Conservation (phyloP, 371 early-diverging fungal species). For the Funneliformis caledonium region DNA sequence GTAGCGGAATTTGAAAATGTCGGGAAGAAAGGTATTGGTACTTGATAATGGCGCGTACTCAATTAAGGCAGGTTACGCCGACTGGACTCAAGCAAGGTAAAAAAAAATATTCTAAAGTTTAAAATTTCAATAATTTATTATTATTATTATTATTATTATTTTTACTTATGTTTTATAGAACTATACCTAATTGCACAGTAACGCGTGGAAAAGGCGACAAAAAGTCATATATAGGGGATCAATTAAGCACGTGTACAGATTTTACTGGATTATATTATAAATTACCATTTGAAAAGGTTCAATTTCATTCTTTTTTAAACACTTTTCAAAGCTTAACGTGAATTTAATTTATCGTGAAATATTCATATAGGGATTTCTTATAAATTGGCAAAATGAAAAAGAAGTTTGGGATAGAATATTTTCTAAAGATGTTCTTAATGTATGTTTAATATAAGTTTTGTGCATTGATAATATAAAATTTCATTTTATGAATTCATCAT, state of each 20-base stretch:
- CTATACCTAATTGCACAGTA: constrained; percentile 37
- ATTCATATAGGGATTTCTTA: constrained; percentile 66
- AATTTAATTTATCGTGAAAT: not conserved
- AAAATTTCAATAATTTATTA: not conserved
- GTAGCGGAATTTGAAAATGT: not conserved
- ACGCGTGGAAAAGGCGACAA: constrained; percentile 38
- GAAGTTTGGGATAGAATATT: constrained; percentile 81
- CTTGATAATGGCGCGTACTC: constrained; percentile 37
- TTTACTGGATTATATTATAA: constrained; percentile 78
- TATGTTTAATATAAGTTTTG: constrained; percentile 55
- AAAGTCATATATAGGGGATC: constrained; percentile 66
- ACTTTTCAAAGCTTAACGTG: not conserved
- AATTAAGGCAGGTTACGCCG: constrained; percentile 38
- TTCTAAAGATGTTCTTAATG: constrained; percentile 60
- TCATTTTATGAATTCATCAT: constrained; percentile 6
- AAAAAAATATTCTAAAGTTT: not conserved
- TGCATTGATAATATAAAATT: not conserved
- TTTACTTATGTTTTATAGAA: not conserved
- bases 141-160: not conserved
- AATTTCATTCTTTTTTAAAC: not conserved
- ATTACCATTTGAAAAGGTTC: constrained; percentile 79
- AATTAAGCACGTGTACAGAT: constrained; percentile 67
- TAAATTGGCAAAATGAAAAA: constrained; percentile 79
- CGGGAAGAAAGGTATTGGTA: constrained; percentile 32
- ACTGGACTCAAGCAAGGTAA: constrained; percentile 8